Base-by-base conservation (phyloP, 1,284 basidiomycete species). In the Pseudozyma hubeiensis region DNA sequence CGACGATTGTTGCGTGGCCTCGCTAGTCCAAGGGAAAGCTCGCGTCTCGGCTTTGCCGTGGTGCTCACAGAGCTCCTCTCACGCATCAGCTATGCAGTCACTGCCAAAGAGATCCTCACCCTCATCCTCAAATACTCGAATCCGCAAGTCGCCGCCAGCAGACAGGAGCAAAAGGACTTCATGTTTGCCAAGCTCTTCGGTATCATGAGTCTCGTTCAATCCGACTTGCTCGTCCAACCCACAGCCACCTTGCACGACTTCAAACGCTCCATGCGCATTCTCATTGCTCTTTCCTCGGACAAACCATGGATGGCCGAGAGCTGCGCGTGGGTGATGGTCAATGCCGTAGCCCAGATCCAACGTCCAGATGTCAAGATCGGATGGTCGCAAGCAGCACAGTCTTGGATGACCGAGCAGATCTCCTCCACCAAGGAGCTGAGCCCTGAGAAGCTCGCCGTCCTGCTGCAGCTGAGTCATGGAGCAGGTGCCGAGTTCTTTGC, bases 171-270 rank as follows among this genome's bases (percentile, higher is more conserved):
- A 85, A 90, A 95, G 65, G 96, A 98, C 84, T 86, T 92, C 58
- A 88, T 94, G 64, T 98, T 99, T 83, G 95, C 94, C 16, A 90
- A 93, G 40, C 87, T 99, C 17, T 97, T 98, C 84, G 96, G 96
- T 31, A 87, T 97, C 67, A 91, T 90, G 59, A 67, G 76, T 17
- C 75, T 85, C 17, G 72, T 83, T 2, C 77, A 78, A 34, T 84
- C 84, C 14, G 65, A 35, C 87, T 91, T 33, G 86, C 96, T 82
- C 88, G 90, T 92, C 47, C 88, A 90, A 39, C 86, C 87, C 0
- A 89, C 91, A 0, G 89, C 88, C 3, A 61, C 66, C 33, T 77
- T 90, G 35, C 86, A 87, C 19, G 88, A 89, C 64, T 96, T 90
- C 82, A 85, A 87, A 52, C 86, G 88, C n/a, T 87, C 90, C 29